Evolutionary conservation across 441 rosid species (phyloP), one percentile per base, ranked within the genome.

Genomic region (Adansonia grandidieri): DNA sequence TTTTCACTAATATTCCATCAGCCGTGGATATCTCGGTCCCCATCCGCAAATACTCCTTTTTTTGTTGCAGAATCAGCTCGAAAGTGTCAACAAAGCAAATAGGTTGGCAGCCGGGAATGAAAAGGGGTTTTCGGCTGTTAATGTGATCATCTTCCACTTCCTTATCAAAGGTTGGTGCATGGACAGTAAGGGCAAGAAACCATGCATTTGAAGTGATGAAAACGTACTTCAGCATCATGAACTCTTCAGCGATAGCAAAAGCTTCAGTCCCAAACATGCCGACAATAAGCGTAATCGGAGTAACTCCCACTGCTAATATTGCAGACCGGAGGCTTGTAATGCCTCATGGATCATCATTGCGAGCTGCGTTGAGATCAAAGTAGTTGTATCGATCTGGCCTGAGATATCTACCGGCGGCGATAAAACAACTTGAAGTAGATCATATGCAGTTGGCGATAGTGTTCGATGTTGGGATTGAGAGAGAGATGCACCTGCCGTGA

Each of bases 211-310:
- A 77, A 64, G 94, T 80, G 61, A 84, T 67, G 44, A 86, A 83
- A 6, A 83, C 86, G 79, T 87, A 87, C 32, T 76, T 85, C 0
- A 79, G 85, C 37, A 45, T 9, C 32, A 19, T 67, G 0, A 67
- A 67, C 54, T 45, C 72, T 17, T 67, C 72, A 48, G 90, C 89
- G 13, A 88, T 77, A 0, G 40, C 48, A 47, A 92, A 78, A 78
- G 91, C 90, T 53, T 89, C 87, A 5, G 89, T 88, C 42, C 91
- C 88, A 15, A 91, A 87, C 60, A 89, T 63, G 68, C 92, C 95
- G 9, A 85, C 85, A 0, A 94, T 60, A 15, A 92, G 79, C 6
- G 85, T 89, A 0, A 68, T 71, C 0, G 87, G 90, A 3, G 32
- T 80, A 20, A 50, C 56, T 40, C 80, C 40, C 80, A 82, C 70